Evolutionary conservation across 805 yeast genomes (phyloP).

Genomic region (Candida nemodendra): DNA sequence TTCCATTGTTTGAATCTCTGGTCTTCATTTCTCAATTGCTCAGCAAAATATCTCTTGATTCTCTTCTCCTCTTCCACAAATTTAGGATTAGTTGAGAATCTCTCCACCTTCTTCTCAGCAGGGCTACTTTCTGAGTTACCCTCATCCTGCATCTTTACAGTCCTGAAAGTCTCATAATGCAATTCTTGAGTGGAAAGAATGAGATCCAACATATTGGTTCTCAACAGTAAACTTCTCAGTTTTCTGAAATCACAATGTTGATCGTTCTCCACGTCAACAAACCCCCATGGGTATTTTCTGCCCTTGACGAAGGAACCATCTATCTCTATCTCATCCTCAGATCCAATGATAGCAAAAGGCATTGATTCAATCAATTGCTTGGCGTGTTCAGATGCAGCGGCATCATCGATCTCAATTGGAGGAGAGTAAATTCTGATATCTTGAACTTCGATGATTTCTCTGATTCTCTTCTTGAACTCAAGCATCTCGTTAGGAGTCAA

Average conservation of each 20-base stretch:
- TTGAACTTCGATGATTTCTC: slow-evolving; percentile 81
- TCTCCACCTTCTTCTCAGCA: slow-evolving; percentile 35
- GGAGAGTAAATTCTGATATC: slow-evolving; percentile 83
- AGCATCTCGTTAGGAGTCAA: slow-evolving; percentile 68
- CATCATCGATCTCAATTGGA: slow-evolving; percentile 73
- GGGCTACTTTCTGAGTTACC: slow-evolving; percentile 17
- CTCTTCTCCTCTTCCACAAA: slow-evolving; percentile 96
- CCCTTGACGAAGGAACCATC: slow-evolving; percentile 71
- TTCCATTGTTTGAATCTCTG: slow-evolving; percentile 99
- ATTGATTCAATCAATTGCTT: slow-evolving; percentile 75
- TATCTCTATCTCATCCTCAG: slow-evolving; percentile 67
- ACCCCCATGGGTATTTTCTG: slow-evolving; percentile 88
- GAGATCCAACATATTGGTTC: slow-evolving; percentile 82
- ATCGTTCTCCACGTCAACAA: slow-evolving; percentile 85
- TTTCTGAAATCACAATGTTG: slow-evolving; percentile 82
- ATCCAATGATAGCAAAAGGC: slow-evolving; percentile 85
- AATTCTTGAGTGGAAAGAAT: slow-evolving; percentile 75
- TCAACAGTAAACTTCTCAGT: slow-evolving; percentile 71
- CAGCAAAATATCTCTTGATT: slow-evolving; percentile 90
- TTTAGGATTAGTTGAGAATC: slow-evolving; percentile 71
- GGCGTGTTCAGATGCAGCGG: slow-evolving; percentile 75
- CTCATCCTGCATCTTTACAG: slow-evolving; percentile 56
- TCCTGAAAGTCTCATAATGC: slow-evolving; percentile 80
- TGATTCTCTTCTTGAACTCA: slow-evolving; percentile 69
- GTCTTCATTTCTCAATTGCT: slow-evolving; percentile 94